Conservation (phyloP, 768 basidiomycete species). For the Tulasnella sp. region DNA sequence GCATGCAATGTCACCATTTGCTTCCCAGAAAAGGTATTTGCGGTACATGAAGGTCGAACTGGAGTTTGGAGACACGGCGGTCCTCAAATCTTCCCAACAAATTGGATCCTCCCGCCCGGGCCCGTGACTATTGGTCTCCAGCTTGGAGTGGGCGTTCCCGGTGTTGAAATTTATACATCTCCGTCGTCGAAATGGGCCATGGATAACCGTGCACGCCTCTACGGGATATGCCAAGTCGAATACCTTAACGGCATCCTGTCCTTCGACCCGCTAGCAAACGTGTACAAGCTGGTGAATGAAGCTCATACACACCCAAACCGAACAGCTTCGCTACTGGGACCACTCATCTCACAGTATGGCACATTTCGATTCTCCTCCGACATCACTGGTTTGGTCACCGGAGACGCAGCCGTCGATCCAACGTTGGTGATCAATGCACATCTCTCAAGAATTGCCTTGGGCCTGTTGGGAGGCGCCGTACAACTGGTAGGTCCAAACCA, state of each 20-base stretch:
- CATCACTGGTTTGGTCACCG: neutral
- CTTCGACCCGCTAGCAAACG: neutral
- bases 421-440: neutral
- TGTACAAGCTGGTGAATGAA: neutral
- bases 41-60: neutral
- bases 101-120: neutral
- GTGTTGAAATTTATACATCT: neutral
- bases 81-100: neutral
- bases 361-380: neutral
- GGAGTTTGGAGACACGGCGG: neutral
- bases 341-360: neutral
- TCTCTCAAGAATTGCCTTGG: neutral
- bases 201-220: neutral
- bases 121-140: neutral
- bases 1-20: slow-evolving; percentile 1
- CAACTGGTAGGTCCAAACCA: neutral
- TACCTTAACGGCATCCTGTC: neutral
- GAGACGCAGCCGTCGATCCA: neutral
- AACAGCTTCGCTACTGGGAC: neutral
- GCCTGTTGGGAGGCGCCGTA: neutral
- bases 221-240: neutral
- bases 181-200: neutral
- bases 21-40: neutral
- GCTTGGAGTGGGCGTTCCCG: neutral
- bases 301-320: neutral